Base-by-base conservation (phyloP, 208 protist genomes). In the Tritrichomonas musculus region DNA sequence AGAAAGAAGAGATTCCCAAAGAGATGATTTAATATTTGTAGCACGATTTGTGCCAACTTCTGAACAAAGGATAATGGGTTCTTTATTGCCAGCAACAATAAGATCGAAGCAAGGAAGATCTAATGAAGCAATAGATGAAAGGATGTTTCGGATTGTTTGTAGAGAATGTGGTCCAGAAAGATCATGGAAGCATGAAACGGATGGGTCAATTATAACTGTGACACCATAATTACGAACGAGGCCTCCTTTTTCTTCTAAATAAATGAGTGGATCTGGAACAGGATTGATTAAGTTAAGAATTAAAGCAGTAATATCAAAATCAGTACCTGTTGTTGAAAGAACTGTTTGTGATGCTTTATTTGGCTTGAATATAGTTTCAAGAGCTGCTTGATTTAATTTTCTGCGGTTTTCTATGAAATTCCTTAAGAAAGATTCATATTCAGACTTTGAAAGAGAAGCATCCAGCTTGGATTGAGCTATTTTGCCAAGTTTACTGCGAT, bases 291-390 rank as follows among this genome's bases (percentile, higher is more conserved):
- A 33, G 25, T 69, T 69, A 5, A 69, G 30, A n/a, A 69, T n/a
- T n/a, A 69, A 69, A 33, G 64, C 64, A n/a, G 64, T 69, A 69
- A 69, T 69, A 69, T 69, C 64, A 69, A 69, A 69, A 69, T 69
- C 27, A 69, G 64, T 69, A 69, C 64, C 64, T n/a, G 64, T 69
- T 13, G 20, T 33, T n/a, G 64, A 69, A 33, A 69, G 27, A 5
- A 69, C 27, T n/a, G 64, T 69, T 69, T 69, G 64, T n/a, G 64
- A 69, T n/a, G 64, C 64, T 69, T 69, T 69, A 69, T 69, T 69
- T 13, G 64, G 64, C 25, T n/a, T 13, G 27, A 69, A 69, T 69
- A 69, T 69, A n/a, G 64, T 69, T 33, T 69, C 64, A 33, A 69
- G 27, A n/a, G 8, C 11, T n/a, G 64, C 3, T 8, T n/a, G 11